Evolutionary conservation across 2,329 filamentous ascomycete genomes (phyloP).

Genomic region (Scedosporium aurantiacum): DNA sequence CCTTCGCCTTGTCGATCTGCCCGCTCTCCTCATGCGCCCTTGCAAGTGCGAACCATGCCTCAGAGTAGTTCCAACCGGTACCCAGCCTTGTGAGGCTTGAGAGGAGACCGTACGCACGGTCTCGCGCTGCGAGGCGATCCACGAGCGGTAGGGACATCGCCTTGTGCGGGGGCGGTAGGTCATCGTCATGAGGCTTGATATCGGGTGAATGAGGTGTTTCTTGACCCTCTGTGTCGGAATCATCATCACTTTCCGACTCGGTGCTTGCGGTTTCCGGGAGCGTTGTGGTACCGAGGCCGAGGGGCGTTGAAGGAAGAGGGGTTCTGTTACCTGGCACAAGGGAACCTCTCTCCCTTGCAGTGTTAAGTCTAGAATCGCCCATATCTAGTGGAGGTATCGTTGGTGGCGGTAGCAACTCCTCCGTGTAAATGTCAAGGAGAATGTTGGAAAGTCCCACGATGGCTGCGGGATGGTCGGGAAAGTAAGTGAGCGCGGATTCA

Average conservation of each 20-base stretch:
- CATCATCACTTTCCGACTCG: constrained; percentile 12
- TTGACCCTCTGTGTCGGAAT: not conserved
- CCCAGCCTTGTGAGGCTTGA: constrained; percentile 77
- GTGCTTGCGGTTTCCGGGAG: constrained; percentile 4
- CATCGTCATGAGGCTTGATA: constrained; percentile 14
- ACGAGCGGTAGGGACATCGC: constrained; percentile 56
- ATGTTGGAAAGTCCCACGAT: constrained; percentile 77
- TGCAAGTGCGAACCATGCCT: constrained; percentile 86
- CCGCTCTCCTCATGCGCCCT: constrained; percentile 80
- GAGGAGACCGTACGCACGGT: constrained; percentile 77
- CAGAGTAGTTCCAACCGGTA: constrained; percentile 77
- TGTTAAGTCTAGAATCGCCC: constrained; percentile 6
- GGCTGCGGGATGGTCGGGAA: constrained; percentile 66
- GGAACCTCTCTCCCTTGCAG: not conserved
- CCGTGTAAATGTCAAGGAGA: constrained; percentile 72
- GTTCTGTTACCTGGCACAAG: not conserved
- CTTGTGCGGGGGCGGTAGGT: constrained; percentile 41
- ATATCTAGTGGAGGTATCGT: constrained; percentile 34
- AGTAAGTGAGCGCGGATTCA: constrained; percentile 71
- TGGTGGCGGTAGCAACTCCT: constrained; percentile 50
- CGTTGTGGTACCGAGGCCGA: constrained; percentile 30
- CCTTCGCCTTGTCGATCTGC: constrained; percentile 77
- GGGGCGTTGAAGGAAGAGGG: constrained; percentile 31
- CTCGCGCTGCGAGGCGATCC: constrained; percentile 78
- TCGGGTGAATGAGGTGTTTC: constrained; percentile 10